Percentiles rank a stretch among this genome's conserved stretches.
Evolutionary conservation across 2,329 filamentous ascomycete species (phyloP).

Genomic region (Fusarium denticulatum): DNA sequence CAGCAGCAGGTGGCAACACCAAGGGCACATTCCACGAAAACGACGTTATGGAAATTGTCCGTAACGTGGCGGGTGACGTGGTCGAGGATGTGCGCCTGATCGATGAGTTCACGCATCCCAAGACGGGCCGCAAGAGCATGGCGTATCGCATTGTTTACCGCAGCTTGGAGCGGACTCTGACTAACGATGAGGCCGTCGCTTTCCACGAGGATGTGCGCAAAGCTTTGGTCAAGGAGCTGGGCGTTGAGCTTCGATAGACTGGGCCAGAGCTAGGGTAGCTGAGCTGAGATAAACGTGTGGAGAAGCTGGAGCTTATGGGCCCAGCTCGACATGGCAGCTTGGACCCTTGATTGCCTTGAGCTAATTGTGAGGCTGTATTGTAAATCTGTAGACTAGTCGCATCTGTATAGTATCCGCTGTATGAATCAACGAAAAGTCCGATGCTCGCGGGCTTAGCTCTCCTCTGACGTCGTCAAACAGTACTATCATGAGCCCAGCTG

Average conservation of each 20-base stretch:
- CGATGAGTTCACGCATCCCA: slow-evolving; percentile 90
- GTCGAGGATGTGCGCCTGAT: slow-evolving; percentile 88
- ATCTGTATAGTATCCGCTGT: slow-evolving; percentile 6
- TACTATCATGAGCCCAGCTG: slow-evolving; percentile 2
- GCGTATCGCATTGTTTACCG: slow-evolving; percentile 96
- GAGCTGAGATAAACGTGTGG: slow-evolving; percentile 35
- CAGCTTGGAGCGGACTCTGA: slow-evolving; percentile 89
- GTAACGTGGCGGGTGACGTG: slow-evolving; percentile 80
- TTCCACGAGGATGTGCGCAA: slow-evolving; percentile 75
- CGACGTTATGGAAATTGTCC: slow-evolving; percentile 95
- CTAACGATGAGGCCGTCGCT: slow-evolving; percentile 80
- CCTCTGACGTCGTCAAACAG: slow-evolving; percentile 5
- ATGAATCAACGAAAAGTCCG: not conserved
- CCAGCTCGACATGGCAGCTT: slow-evolving; percentile 30
- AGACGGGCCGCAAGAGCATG: slow-evolving; percentile 82
- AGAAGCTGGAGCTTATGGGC: slow-evolving; percentile 31
- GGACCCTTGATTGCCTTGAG: slow-evolving; percentile 1
- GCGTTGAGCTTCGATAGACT: slow-evolving; percentile 69
- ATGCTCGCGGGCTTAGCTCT: not conserved
- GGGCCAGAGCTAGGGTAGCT: not conserved
- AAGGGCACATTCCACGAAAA: slow-evolving; percentile 82
- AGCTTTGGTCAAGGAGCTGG: slow-evolving; percentile 74
- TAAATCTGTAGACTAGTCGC: slow-evolving; percentile 28
- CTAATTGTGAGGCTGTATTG: slow-evolving; percentile 13
- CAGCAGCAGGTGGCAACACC: slow-evolving; percentile 59